phyloP scores from a whole-genome alignment of 2,329 filamentous ascomycete genomes.

The Fusarium pseudoanthophilum region DNA sequence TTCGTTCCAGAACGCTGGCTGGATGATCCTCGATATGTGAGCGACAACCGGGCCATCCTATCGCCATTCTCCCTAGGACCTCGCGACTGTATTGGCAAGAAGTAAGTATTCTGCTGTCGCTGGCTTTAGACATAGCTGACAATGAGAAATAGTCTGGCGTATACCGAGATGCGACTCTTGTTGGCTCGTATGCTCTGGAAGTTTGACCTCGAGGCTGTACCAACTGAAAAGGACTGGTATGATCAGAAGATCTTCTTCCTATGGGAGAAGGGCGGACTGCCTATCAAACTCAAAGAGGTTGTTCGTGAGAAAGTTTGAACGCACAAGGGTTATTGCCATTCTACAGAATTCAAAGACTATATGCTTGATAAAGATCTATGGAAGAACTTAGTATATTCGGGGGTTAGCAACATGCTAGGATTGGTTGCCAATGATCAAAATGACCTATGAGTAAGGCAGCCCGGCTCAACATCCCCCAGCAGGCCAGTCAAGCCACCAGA shows the following conservation, averaged over 20 bases:
- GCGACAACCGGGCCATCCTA: not conserved
- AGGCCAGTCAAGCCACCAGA: not conserved
- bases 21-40: not conserved
- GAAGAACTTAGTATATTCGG: too few species aligned
- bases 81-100: constrained; percentile 11
- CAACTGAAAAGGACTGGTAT: not conserved
- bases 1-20: constrained; percentile 14
- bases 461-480: fast-evolving
- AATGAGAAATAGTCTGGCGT: not conserved
- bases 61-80: constrained; percentile 3
- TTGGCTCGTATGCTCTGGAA: constrained; percentile 11
- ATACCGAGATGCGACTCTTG: constrained; percentile 10
- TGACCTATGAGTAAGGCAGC: not conserved
- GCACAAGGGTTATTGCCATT: not conserved
- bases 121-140: fast-evolving
- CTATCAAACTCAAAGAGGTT: not conserved
- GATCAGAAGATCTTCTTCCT: not conserved
- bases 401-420: fast-evolving
- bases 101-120: not conserved
- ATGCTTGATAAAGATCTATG: fast-evolving
- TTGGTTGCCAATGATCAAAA: fast-evolving
- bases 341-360: not conserved
- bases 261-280: not conserved
- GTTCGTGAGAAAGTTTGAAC: not conserved
- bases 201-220: constrained; percentile 2